Evolutionary conservation across 352 stramenopile genomes (phyloP), one percentile per base, ranked within the genome.

Genomic region (Phytophthora capsici): DNA sequence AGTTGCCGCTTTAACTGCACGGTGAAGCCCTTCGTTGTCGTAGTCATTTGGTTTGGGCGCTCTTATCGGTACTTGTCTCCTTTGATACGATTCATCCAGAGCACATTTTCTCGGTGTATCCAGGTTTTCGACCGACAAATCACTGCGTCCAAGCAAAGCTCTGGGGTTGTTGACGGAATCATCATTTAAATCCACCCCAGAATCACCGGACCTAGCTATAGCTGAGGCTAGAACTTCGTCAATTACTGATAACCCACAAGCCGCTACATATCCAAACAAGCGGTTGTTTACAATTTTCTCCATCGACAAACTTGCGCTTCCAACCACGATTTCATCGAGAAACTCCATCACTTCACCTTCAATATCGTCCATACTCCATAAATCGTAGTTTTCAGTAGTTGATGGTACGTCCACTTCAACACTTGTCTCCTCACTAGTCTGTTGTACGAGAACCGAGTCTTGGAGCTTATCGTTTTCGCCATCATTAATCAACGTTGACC

Each of bases 211-310:
- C n/a, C 36, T 60, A 28, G 66, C 59, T 25, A 73, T 66, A 5
- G 66, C 59, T 44, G 66, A 74, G 16, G 9, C 12, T 1, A 74
- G 50, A 34, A 6, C 20, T 6, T 74, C 66, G 0, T 81, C 57
- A n/a, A 88, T 13, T 9, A 75, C 30, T 0, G 38, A 26, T 1
- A 41, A 40, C 3, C 73, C 37, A 17, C 57, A 69, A 12, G 46
- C 19, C 10, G 78, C 61, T 0, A 71, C 49, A 46, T 71, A 87
- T 9, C 36, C 40, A 13, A 68, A 53, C 22, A 91, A 61, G 2
- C 53, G 69, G 0, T 44, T 20, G 22, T 58, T 46, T 12, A 82
- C 66, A 20, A 78, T 69, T 1, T 19, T 56, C 25, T 74, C 64
- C 2, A 83, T 47, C 16, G 73, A 73, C 17, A 59, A 8, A 8